phyloP scores from a whole-genome alignment of 345 rosid genomes.

The Aquilaria yunnanensis region DNA sequence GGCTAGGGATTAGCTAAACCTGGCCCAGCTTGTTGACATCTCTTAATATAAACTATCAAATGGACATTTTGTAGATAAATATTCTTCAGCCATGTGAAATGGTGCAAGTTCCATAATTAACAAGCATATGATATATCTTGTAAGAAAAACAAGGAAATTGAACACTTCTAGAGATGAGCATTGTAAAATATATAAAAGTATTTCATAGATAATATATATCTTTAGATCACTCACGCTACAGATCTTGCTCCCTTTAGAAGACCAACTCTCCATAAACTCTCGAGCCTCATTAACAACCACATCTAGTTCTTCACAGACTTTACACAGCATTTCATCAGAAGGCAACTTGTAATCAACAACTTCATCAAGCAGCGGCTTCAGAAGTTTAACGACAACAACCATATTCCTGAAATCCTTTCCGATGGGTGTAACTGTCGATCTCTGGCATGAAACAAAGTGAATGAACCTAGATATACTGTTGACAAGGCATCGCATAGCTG shows the following conservation, averaged over 20 bases:
- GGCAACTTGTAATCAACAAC: constrained; percentile 51
- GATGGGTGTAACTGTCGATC: constrained; percentile 40
- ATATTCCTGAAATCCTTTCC: constrained; percentile 51
- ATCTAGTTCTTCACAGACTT: constrained; percentile 74
- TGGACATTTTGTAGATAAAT: too few species aligned
- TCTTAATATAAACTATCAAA: too few species aligned
- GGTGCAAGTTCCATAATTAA: too few species aligned
- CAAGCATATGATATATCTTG: too few species aligned
- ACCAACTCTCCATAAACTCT: constrained; percentile 78
- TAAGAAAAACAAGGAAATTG: too few species aligned
- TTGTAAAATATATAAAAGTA: too few species aligned
- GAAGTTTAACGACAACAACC: constrained; percentile 51
- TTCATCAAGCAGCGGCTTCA: constrained; percentile 78
- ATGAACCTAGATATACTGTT: constrained; percentile 84
- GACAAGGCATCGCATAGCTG: constrained; percentile 54
- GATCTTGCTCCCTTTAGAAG: constrained; percentile 69
- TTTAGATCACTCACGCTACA: constrained; percentile 44
- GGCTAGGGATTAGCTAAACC: too few species aligned
- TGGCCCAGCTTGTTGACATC: too few species aligned
- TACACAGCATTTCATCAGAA: constrained; percentile 42
- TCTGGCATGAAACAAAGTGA: constrained; percentile 80
- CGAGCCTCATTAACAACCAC: constrained; percentile 61
- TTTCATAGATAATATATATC: too few species aligned
- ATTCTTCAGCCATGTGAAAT: too few species aligned
- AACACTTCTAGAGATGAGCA: too few species aligned